These are phyloP conservation scores for Actinomortierella wolfii DNA, from an alignment of 371 early-diverging fungal genomes.

Conservation along the genomic window DNA sequence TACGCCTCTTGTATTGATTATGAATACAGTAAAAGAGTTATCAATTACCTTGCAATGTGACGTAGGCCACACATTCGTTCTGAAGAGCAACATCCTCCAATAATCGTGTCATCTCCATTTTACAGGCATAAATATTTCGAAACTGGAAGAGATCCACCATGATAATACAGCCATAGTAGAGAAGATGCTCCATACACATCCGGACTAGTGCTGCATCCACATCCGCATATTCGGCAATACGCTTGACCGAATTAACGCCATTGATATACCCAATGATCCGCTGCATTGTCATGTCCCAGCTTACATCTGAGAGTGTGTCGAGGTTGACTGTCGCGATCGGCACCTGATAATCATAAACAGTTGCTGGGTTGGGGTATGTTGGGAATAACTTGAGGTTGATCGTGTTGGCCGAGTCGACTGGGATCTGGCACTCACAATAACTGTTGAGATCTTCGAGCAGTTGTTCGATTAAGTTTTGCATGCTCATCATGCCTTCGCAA, in stretches of 20 bases:
- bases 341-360: conserved; percentile 81
- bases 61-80: conserved; percentile 69
- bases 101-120: conserved; percentile 62
- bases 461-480: conserved; percentile 85
- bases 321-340: conserved; percentile 80
- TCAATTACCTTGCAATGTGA: conserved; percentile 59
- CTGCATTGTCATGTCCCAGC: conserved; percentile 87
- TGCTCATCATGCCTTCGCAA: conserved; percentile 31
- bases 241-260: conserved; percentile 76
- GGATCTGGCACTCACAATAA: conserved; percentile 87
- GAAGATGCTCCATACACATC: conserved; percentile 79
- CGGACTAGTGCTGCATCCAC: conserved; percentile 74
- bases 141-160: conserved; percentile 91
- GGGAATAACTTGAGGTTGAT: conserved; percentile 89
- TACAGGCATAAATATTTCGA: conserved; percentile 81
- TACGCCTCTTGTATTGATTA: no score
- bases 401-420: conserved; percentile 70
- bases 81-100: conserved; percentile 67
- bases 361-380: conserved; percentile 73
- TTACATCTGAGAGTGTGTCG: conserved; percentile 64
- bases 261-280: conserved; percentile 69
- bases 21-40: no score
- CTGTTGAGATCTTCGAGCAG: conserved; percentile 84
- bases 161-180: conserved; percentile 85
- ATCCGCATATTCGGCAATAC: conserved; percentile 77